A percentile compares a stretch with the other conserved stretches of the same genome.
Conservation (phyloP, 345 rosid genomes). For the Euphorbia lathyris region DNA sequence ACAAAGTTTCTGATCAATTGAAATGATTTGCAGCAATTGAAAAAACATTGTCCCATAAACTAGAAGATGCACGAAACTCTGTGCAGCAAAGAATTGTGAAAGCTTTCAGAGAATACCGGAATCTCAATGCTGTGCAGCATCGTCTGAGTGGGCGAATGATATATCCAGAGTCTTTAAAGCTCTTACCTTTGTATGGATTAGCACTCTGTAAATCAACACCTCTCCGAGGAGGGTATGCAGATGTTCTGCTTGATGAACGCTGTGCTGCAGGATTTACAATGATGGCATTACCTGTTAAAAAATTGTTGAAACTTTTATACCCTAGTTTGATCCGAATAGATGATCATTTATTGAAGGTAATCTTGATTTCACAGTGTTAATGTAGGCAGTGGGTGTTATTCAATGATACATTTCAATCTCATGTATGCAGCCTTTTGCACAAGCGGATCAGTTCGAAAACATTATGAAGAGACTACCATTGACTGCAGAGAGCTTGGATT, state of each 20-base stretch:
- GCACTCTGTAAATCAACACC: conserved; percentile 77
- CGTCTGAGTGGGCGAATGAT: conserved; percentile 90
- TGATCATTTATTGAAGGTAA: conserved; percentile 75
- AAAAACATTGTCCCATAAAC: conserved; percentile 76
- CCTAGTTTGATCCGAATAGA: conserved; percentile 84
- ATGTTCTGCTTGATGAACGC: conserved; percentile 84
- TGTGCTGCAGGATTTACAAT: conserved; percentile 90
- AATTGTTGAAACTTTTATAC: conserved; percentile 78
- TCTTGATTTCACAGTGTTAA: neutral
- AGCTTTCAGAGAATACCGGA: conserved; percentile 86
- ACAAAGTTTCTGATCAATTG: conserved; percentile 17
- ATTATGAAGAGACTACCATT: conserved; percentile 56
- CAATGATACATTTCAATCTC: conserved; percentile 19
- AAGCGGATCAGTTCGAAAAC: conserved; percentile 39
- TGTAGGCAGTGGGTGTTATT: neutral
- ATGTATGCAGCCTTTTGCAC: conserved; percentile 60
- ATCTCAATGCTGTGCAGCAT: conserved; percentile 90
- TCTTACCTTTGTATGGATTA: conserved; percentile 75
- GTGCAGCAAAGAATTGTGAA: conserved; percentile 81
- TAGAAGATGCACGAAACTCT: conserved; percentile 86
- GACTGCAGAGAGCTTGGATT: conserved; percentile 78
- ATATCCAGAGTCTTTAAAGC: conserved; percentile 88
- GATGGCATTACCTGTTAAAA: conserved; percentile 93
- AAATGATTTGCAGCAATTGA: conserved; percentile 72
- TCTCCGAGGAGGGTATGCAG: conserved; percentile 87